These are phyloP conservation scores for Aspergillus tanneri DNA, from an alignment of 2,329 filamentous ascomycete species.

Conservation along the genomic window DNA sequence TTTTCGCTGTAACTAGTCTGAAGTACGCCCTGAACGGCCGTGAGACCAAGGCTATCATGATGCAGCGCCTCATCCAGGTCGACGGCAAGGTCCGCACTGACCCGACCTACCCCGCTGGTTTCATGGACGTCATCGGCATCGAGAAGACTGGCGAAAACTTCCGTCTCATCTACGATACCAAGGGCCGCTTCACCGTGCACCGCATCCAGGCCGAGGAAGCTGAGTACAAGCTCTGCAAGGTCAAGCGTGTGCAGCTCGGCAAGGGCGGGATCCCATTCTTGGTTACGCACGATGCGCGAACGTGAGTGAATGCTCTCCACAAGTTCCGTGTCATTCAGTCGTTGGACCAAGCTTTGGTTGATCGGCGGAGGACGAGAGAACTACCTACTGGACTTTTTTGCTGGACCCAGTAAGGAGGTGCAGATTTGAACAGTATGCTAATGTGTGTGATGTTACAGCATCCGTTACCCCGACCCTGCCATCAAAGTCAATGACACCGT, in stretches of 20 bases:
- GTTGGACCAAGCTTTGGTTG: conserved; percentile 99
- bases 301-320: conserved; percentile 73
- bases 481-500: conserved; percentile 99
- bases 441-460: conserved; percentile 58
- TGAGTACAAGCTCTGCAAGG: conserved; percentile 99
- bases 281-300: conserved; percentile 99
- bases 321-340: conserved; percentile 95
- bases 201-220: conserved; percentile 98
- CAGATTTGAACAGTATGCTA: conserved; percentile 31
- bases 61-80: conserved; percentile 99
- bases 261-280: conserved; percentile 99
- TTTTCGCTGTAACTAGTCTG: conserved; percentile 62
- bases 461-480: conserved; percentile 96
- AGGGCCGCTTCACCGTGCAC: conserved; percentile 99
- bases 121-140: conserved; percentile 99
- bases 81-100: conserved; percentile 99
- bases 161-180: conserved; percentile 99
- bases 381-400: conserved; percentile 24
- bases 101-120: conserved; percentile 92
- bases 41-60: conserved; percentile 96
- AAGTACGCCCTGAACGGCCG: conserved; percentile 99
- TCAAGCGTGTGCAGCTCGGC: conserved; percentile 99
- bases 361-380: conserved; percentile 45
- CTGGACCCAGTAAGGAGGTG: conserved; percentile 34
- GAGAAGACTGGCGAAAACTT: conserved; percentile 99